phyloP scores from a whole-genome alignment of 306 rosid genomes.

The Cajanus cajan region DNA sequence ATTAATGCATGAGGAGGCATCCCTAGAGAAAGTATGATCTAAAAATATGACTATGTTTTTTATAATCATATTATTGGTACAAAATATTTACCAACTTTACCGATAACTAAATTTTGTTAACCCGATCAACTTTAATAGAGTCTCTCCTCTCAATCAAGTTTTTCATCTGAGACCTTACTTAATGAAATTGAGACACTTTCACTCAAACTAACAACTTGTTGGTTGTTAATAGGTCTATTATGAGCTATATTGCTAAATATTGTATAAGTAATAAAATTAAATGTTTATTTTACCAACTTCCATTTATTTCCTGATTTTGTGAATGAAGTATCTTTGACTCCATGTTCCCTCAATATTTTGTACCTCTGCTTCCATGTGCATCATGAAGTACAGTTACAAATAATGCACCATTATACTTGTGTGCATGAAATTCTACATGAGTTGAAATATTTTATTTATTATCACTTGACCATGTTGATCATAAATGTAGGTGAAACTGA shows the following conservation, averaged over 20 bases:
- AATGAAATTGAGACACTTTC: too few species aligned
- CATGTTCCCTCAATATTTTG: neutral
- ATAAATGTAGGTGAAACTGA: conserved; percentile 51
- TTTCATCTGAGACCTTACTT: too few species aligned
- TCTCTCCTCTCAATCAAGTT: too few species aligned
- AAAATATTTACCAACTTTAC: too few species aligned
- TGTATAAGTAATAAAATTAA: neutral
- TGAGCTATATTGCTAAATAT: conserved; percentile 1
- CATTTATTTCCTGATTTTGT: neutral
- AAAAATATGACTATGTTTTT: neutral
- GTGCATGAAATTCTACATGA: neutral
- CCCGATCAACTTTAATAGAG: too few species aligned
- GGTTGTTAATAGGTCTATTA: too few species aligned
- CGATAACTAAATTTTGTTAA: too few species aligned
- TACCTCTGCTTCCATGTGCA: neutral
- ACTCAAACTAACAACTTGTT: too few species aligned
- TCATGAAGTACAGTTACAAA: neutral
- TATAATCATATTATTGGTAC: too few species aligned
- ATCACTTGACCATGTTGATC: neutral
- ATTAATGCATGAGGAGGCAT: too few species aligned
- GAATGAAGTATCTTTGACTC: neutral
- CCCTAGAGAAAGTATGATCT: neutral
- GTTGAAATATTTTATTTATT: neutral
- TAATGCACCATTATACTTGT: neutral
- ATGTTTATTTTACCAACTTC: neutral